phyloP scores from a whole-genome alignment of 2,329 filamentous ascomycete species.

The Thelonectria discophora region DNA sequence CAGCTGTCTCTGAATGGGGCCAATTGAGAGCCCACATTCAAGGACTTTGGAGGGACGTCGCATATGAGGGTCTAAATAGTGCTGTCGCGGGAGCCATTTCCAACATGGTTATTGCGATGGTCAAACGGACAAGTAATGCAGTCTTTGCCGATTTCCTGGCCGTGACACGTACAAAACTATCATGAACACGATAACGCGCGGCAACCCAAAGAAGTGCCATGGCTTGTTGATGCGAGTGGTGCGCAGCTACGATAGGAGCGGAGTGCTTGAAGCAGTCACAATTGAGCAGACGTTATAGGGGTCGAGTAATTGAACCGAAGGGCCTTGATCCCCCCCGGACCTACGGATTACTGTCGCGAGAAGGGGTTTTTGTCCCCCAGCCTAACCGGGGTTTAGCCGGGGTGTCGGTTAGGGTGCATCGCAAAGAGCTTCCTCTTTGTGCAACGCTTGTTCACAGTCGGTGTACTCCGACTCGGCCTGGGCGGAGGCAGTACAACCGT shows the following conservation, averaged over 20 bases:
- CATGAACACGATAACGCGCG: constrained; percentile 52
- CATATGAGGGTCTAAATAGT: constrained; percentile 55
- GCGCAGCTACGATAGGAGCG: too few relatives aligned
- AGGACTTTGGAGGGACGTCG: constrained; percentile 53
- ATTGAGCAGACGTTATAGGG: too few relatives aligned
- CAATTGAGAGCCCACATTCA: constrained; percentile 53
- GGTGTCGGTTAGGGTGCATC: too few relatives aligned
- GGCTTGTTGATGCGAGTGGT: too few relatives aligned
- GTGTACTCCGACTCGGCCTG: not conserved
- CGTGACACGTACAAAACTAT: constrained; percentile 55
- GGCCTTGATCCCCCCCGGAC: too few relatives aligned
- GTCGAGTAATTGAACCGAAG: too few relatives aligned
- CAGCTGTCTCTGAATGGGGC: constrained; percentile 49
- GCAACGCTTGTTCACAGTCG: too few relatives aligned
- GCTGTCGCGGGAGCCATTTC: constrained; percentile 56
- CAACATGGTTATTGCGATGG: constrained; percentile 52
- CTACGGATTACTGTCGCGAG: too few relatives aligned
- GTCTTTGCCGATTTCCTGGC: constrained; percentile 58
- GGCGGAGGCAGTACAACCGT: constrained; percentile 8
- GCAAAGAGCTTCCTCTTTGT: too few relatives aligned
- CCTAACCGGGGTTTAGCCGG: too few relatives aligned
- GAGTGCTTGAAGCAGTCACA: too few relatives aligned
- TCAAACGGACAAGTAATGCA: constrained; percentile 48
- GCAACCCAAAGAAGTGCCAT: constrained; percentile 44
- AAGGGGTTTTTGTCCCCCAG: too few relatives aligned